A percentile compares a stretch with the other conserved stretches of the same genome.
phyloP scores from a whole-genome alignment of 2,329 filamentous ascomycete genomes.

The Gremmenia infestans region DNA sequence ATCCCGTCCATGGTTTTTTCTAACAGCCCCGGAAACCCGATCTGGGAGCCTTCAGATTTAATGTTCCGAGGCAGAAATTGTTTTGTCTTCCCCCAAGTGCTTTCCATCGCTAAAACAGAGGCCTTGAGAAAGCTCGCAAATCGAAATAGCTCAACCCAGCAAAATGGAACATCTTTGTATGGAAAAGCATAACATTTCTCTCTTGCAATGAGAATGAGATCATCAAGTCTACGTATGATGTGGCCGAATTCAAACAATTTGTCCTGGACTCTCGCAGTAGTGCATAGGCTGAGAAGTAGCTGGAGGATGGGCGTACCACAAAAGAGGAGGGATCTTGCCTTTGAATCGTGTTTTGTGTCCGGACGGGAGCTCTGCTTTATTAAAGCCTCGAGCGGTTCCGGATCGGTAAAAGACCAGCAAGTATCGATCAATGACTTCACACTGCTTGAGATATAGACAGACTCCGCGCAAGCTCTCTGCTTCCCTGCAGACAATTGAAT shows the following conservation, averaged over 20 bases:
- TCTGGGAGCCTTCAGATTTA: neutral
- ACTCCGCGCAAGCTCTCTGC: neutral
- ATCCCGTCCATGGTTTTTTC: constrained; percentile 22
- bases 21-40: neutral
- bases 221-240: constrained; percentile 40
- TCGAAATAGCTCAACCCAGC: constrained; percentile 68
- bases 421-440: neutral
- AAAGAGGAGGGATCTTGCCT: neutral
- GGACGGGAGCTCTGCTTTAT: neutral
- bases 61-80: too few relatives aligned
- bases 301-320: constrained; percentile 17
- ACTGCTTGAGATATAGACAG: neutral
- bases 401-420: constrained; percentile 3
- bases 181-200: constrained; percentile 65
- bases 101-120: constrained; percentile 30
- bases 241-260: constrained; percentile 4
- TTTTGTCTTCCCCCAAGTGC: constrained; percentile 6
- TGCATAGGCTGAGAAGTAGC: constrained; percentile 14
- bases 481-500: too few relatives aligned
- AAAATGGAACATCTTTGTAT: constrained; percentile 59
- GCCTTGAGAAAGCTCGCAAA: constrained; percentile 65
- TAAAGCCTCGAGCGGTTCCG: neutral
- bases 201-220: constrained; percentile 55
- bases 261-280: constrained; percentile 5
- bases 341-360: neutral